These are phyloP conservation scores for Fraxinus baroniana DNA, from an alignment of 305 asterid genomes.

Conservation along the genomic window DNA sequence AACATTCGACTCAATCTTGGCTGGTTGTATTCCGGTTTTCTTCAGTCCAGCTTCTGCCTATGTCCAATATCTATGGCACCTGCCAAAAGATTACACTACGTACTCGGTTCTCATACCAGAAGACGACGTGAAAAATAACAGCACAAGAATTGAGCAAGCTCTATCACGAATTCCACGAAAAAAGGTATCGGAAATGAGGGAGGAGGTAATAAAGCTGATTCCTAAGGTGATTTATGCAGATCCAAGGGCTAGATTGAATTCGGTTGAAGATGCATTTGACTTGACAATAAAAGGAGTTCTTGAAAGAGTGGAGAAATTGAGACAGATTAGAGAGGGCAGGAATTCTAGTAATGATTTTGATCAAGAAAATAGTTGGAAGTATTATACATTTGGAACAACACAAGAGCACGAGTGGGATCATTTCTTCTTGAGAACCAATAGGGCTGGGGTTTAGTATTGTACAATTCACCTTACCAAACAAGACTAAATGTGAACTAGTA, in stretches of 20 bases:
- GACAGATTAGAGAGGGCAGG: slow-evolving; percentile 43
- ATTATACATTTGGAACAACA: slow-evolving; percentile 58
- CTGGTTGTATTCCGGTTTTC: slow-evolving; percentile 89
- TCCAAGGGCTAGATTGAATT: slow-evolving; percentile 49
- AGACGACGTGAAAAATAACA: slow-evolving; percentile 50
- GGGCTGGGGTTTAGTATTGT: not conserved
- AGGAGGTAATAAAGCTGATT: slow-evolving; percentile 64
- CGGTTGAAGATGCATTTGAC: slow-evolving; percentile 72
- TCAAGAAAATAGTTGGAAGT: slow-evolving; percentile 75
- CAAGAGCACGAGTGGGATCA: slow-evolving; percentile 71
- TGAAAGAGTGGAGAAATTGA: slow-evolving; percentile 38
- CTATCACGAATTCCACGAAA: slow-evolving; percentile 45
- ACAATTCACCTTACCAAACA: not conserved
- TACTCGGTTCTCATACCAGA: slow-evolving; percentile 75
- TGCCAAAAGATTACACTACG: slow-evolving; percentile 46
- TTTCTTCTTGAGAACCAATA: slow-evolving; percentile 43
- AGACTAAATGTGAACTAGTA: not conserved
- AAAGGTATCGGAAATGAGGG: slow-evolving; percentile 60
- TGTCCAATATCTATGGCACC: slow-evolving; percentile 84
- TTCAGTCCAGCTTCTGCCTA: slow-evolving; percentile 74
- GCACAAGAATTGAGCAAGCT: slow-evolving; percentile 45
- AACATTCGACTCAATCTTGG: slow-evolving; percentile 69
- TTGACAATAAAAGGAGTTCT: slow-evolving; percentile 54
- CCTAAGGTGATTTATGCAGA: slow-evolving; percentile 69
- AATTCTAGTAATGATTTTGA: slow-evolving; percentile 43